Percentiles rank a stretch among this genome's conserved stretches.
Conservation (phyloP, 768 basidiomycete genomes). For the Dioszegia aurantiaca region DNA sequence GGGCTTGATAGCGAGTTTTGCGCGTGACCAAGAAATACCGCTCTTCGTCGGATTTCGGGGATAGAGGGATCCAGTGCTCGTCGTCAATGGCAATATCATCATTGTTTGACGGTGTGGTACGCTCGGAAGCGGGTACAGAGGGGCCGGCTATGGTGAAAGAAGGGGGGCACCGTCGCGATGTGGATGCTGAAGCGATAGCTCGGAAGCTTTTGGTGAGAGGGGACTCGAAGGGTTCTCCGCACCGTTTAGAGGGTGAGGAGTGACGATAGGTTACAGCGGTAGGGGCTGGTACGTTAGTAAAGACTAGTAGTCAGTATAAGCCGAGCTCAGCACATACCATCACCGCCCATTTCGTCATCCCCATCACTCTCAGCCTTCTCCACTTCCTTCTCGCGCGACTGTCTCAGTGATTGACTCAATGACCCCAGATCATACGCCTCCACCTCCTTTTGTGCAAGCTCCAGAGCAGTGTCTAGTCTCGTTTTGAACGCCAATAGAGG, state of each 20-base stretch:
- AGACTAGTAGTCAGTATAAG: background rate
- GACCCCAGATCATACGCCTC: constrained; percentile 7
- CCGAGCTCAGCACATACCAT: background rate
- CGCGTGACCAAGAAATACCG: constrained; percentile 16
- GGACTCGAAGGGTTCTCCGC: background rate
- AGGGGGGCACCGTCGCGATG: background rate
- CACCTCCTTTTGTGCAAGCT: constrained; percentile 2
- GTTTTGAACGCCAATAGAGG: background rate
- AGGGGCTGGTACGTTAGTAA: background rate
- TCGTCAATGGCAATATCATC: background rate
- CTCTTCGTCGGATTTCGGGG: constrained; percentile 1
- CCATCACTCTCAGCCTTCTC: background rate
- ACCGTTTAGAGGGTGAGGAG: constrained; percentile 1
- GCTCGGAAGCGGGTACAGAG: too few species aligned
- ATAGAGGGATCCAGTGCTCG: background rate
- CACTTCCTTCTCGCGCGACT: background rate
- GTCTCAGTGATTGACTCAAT: constrained; percentile 3
- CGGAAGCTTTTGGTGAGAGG: constrained; percentile 7
- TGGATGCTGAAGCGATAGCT: constrained; percentile 1
- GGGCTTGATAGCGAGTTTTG: constrained; percentile 18
- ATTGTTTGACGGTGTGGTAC: too few species aligned
- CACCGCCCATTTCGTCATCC: background rate
- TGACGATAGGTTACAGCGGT: background rate
- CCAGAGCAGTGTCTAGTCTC: background rate
- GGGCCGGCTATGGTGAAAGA: background rate